Evolutionary conservation across 768 basidiomycete species (phyloP), one percentile per base, ranked within the genome.

Genomic region (Dendrothele bispora): DNA sequence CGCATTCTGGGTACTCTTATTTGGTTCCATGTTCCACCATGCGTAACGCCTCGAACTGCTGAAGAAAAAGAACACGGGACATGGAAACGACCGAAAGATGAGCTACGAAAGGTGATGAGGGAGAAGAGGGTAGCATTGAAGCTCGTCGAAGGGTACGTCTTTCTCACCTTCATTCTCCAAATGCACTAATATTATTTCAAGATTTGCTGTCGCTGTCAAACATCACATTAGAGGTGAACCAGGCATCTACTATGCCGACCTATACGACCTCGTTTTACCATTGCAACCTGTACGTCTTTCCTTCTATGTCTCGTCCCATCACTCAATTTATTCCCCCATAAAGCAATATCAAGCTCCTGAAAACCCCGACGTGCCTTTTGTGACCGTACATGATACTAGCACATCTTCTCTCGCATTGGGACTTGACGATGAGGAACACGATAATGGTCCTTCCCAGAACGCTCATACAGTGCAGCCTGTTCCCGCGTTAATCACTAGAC

Each of bases 41-140:
- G 75, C 12, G 53, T 79, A 2, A 62, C 68, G 0, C 64, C 68
- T 7, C 73, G 74, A 55, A 68, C 73, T 0, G 40, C 58, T 2
- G 63, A 73, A 52, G 75, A 77, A 51, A 61, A 50, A 2, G 55
- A 62, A 22, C 51, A 48, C 11, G 70, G 70, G 1, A 43, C 56
- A 32, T 34, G 64, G 10, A 49, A 66, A 7, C 64, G 71, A 6
- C 62, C 68, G 12, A 54, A 56, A 10, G 58, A 77, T 26, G 82
- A 83, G 48, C 51, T 75, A 42, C 65, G 61, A 18, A 71, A 73
- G 39, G 72, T 78, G 3, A 83, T 85, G 80, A 66, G 67, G 1
- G 84, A 86, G 62, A 87, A 87, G 56, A 62, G 70, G 20, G 67
- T 78, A 61, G 82, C 82, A 2, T 58, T 86, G 30, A 80, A 83